phyloP scores from a whole-genome alignment of 768 basidiomycete species.

The Amanita polypyramis region DNA sequence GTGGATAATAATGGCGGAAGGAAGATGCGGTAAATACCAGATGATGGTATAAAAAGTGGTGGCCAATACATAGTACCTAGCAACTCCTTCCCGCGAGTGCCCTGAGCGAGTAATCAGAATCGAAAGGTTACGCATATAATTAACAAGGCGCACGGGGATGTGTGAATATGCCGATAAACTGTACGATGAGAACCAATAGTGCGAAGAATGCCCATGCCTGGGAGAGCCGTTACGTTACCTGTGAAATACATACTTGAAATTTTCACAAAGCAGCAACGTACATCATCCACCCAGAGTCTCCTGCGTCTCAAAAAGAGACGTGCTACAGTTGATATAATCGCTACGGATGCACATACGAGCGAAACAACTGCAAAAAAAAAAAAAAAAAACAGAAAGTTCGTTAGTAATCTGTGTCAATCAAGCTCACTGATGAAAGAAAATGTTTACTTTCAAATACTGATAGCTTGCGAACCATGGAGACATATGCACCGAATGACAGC shows the following conservation, averaged over 20 bases:
- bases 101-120: not conserved
- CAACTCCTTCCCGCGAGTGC: slow-evolving; percentile 10
- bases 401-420: not conserved
- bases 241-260: not conserved
- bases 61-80: slow-evolving; percentile 26
- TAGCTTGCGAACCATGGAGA: not conserved
- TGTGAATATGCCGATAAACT: slow-evolving; percentile 20
- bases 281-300: slow-evolving; percentile 27
- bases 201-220: slow-evolving; percentile 22
- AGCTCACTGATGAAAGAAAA: too few relatives aligned
- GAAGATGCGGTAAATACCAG: slow-evolving; percentile 19
- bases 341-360: slow-evolving; percentile 22
- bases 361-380: slow-evolving; percentile 21
- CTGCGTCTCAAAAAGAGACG: slow-evolving; percentile 22
- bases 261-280: too few relatives aligned
- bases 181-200: slow-evolving; percentile 16
- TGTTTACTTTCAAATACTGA: not conserved
- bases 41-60: slow-evolving; percentile 27
- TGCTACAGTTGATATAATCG: slow-evolving; percentile 20
- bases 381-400: too few relatives aligned
- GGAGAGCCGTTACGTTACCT: not conserved
- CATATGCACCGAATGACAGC: too few relatives aligned
- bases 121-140: not conserved
- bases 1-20: not conserved
- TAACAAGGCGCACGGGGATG: slow-evolving; percentile 14